These are phyloP conservation scores for Phlebiopsis gigantea DNA, from an alignment of 768 basidiomycete genomes.

Conservation along the genomic window DNA sequence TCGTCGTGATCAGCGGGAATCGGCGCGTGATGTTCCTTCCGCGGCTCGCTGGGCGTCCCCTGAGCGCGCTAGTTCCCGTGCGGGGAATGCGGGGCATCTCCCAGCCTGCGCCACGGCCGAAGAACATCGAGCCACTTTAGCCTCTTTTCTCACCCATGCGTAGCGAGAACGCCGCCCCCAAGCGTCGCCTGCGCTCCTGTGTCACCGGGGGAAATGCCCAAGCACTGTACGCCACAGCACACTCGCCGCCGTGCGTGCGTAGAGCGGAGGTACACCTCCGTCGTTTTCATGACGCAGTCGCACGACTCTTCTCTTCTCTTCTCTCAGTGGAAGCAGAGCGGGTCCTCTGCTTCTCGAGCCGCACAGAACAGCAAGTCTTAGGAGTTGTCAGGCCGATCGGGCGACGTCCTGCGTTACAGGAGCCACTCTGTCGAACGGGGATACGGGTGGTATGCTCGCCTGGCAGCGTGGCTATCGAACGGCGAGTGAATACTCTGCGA, in stretches of 20 bases:
- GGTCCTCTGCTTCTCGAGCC: not conserved
- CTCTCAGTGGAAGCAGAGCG: slow-evolving; percentile 3
- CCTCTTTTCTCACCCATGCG: not conserved
- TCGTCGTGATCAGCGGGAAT: slow-evolving; percentile 7
- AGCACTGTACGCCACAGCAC: not conserved
- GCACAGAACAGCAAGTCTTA: not conserved
- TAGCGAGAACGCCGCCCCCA: too few relatives aligned
- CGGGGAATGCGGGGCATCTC: slow-evolving; percentile 12
- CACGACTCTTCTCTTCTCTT: not conserved
- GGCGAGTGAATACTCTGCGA: not conserved
- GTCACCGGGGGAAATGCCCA: too few relatives aligned
- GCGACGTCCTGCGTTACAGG: not conserved
- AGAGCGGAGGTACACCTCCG: not conserved
- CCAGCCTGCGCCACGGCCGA: not conserved
- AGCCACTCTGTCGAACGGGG: not conserved
- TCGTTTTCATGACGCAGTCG: not conserved
- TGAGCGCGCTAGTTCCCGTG: not conserved
- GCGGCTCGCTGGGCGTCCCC: slow-evolving; percentile 7
- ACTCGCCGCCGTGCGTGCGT: not conserved
- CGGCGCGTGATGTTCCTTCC: slow-evolving; percentile 9
- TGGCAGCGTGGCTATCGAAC: not conserved
- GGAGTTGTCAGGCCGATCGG: not conserved
- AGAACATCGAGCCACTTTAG: not conserved
- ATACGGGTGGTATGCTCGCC: not conserved
- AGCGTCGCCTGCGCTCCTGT: too few relatives aligned